Base-by-base conservation (phyloP, 352 stramenopile species). In the Phytophthora tentaculata region DNA sequence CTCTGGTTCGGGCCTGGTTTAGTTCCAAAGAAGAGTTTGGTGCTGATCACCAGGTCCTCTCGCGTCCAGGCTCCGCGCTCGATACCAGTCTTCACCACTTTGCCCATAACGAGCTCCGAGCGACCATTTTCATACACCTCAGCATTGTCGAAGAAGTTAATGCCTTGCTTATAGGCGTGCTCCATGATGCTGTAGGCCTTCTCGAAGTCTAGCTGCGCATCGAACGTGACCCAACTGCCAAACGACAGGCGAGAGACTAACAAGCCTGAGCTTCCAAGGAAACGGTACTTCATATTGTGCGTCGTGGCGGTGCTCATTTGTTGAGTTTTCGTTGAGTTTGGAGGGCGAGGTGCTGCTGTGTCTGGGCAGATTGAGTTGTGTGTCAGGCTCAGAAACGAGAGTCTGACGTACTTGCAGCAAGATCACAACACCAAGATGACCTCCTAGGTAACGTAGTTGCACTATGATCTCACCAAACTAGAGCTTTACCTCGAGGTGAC, bases 71-170 rank as follows among this genome's bases (percentile, higher is more conserved):
- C 26, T 14, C 61, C 66, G 35, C 71, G 75, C 59, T 88, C 71
- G 17, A 89, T 62, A n/a, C 78, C 79, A 22, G 69, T 70, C 56
- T 86, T 82, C 19, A 91, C 64, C 12, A 84, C 70, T 59, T 84
- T 78, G 28, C 83, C 83, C 70, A 86, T 90, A 64, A 84, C 82
- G 49, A 80, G 64, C 49, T 86, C 78, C 8, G 76, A 71, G 45
- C 79, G 67, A 61, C 80, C 80, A 22, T 81, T 74, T 22, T 63
- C 67, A 37, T 90, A 90, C 41, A 82, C 71, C 57, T 86, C 81
- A 22, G 82, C 82, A 24, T 83, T 91, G 56, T 91, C 83, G 53
- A 91, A 81, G 32, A 91, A 87, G 70, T 90, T 91, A 56, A 90
- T 64, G 23, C 81, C 83, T 3, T 77, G 52, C 74, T 91, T 83